These are phyloP conservation scores for Aspergillus ochraceus DNA, from an alignment of 2,329 filamentous ascomycete species.

Conservation along the genomic window DNA sequence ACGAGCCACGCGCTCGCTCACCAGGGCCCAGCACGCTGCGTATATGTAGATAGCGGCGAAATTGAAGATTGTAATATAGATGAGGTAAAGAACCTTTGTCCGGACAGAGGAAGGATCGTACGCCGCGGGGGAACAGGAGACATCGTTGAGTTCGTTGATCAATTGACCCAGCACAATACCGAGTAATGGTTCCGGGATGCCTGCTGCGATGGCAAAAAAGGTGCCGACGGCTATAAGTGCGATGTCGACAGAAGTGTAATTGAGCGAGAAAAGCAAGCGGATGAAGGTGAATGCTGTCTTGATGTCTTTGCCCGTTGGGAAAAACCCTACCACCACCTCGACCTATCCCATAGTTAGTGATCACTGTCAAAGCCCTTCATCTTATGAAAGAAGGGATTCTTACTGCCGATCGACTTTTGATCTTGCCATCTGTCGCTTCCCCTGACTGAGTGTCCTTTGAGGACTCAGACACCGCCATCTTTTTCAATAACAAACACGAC, in stretches of 20 bases:
- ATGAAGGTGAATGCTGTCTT: background rate
- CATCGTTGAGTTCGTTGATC: constrained; percentile 38
- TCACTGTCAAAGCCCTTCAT: too few species aligned
- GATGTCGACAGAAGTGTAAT: constrained; percentile 17
- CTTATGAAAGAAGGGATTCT: too few species aligned
- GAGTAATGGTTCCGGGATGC: constrained; percentile 41
- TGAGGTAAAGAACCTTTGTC: constrained; percentile 36
- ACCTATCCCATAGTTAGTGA: too few species aligned
- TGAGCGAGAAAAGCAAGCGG: constrained; percentile 4
- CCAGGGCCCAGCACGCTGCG: constrained; percentile 62
- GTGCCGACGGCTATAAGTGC: constrained; percentile 27
- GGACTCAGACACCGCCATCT: too few species aligned
- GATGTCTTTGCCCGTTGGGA: too few species aligned
- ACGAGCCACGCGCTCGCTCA: constrained; percentile 63
- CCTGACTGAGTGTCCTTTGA: too few species aligned
- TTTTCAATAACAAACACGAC: too few species aligned
- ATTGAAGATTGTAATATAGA: constrained; percentile 64
- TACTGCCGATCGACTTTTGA: too few species aligned
- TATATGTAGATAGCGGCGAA: constrained; percentile 66
- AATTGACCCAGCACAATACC: constrained; percentile 42
- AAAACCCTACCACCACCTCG: too few species aligned
- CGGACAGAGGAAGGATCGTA: constrained; percentile 7
- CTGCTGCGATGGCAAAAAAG: constrained; percentile 34
- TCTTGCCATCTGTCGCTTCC: too few species aligned
- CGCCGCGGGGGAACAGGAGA: constrained; percentile 19